Base-by-base conservation (phyloP, 257 asterid genomes). In the Nicotiana otophora region DNA sequence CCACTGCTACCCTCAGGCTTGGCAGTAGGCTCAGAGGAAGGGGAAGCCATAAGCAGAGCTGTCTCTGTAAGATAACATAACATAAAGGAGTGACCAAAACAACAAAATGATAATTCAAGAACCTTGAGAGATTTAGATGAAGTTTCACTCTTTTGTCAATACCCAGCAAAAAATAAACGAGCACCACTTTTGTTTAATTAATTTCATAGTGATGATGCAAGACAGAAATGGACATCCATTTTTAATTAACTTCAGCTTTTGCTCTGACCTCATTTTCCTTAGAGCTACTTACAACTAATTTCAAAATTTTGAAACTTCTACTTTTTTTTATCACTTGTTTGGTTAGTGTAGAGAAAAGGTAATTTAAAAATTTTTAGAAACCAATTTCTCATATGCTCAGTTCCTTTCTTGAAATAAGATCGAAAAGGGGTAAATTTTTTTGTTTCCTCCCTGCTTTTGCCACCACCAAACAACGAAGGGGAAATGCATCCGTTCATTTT, bases 11-110 rank as follows among this genome's bases (percentile, higher is more conserved):
- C 92, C 84, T 93, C 97, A 2, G 90, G 88, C 82, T 91, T 93
- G 10, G 92, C 86, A 36, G 93, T 86, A 10, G 85, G 92, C 85
- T 90, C 93, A 64, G 95, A 87, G 64, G 96, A 91, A 81, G 96
- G 87, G 68, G 96, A 93, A 68, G 91, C 97, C 97, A 93, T 93
- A 61, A 20, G 72, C n/a, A 84, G 82, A 62, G 63, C 51, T 84
- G 78, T 42, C 69, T 26, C 66, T 57, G 74, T 14, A 64, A 48
- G 46, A 81, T 53, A 7, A 39, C 19, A 74, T 23, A 30, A 23
- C 39, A 23, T 74, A 48, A 48, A 23, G 23, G 39, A 74, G 39
- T 48, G 79, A 74, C 62, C 61, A 48, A 74, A 74, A 74, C 39
- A 64, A 28, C 5, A 8, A 30, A 1, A 64, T 12, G n/a, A 42